Base-by-base conservation (phyloP, 2,329 filamentous ascomycete genomes). In the Fusarium liriodendri region DNA sequence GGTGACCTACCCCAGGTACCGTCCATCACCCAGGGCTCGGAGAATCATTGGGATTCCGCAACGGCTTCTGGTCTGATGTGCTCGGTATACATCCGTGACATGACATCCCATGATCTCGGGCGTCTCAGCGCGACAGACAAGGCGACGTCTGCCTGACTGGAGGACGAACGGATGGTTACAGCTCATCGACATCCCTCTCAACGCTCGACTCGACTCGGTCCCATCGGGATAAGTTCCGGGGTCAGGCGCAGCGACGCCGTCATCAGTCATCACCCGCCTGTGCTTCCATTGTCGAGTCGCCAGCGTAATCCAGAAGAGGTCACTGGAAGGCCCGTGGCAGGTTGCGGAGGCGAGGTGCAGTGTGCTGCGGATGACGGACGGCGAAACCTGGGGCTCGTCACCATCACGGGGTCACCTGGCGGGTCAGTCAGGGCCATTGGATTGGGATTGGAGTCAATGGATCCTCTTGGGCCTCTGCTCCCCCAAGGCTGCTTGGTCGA, bases 261-360 rank as follows among this genome's bases (percentile, higher is more conserved):
- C 61, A 68, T 73, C 73, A 70, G 67, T 77, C 64, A 62, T 72
- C 76, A 74, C 75, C 62, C 72, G 73, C 72, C 70, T 61, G 71
- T 50, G 60, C 37, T 73, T 71, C 42, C 40, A 47, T 64, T 29
- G 37, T 45, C 57, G 57, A 60, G 37, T 63, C 59, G 29, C 69
- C 61, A 64, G 68, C 68, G 67, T 70, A 67, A 65, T 74, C 72
- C 52, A 75, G 61, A 67, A 66, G 64, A 67, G 65, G 63, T 69
- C 66, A 69, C 67, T 65, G 37, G 67, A 65, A 68, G 71, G 71
- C 35, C 71, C 60, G 62, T 77, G 76, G 76, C 61, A 71, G 71
- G 68, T 71, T 74, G 69, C 71, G 74, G 74, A 78, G 76, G 67
- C 74, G 76, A 77, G 69, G 72, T 78, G 76, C 76, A 78, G 76